A percentile compares a stretch with the other conserved stretches of the same genome.
Evolutionary conservation across 139 green algal species (phyloP).

Genomic region (Coelastrella sp.): DNA sequence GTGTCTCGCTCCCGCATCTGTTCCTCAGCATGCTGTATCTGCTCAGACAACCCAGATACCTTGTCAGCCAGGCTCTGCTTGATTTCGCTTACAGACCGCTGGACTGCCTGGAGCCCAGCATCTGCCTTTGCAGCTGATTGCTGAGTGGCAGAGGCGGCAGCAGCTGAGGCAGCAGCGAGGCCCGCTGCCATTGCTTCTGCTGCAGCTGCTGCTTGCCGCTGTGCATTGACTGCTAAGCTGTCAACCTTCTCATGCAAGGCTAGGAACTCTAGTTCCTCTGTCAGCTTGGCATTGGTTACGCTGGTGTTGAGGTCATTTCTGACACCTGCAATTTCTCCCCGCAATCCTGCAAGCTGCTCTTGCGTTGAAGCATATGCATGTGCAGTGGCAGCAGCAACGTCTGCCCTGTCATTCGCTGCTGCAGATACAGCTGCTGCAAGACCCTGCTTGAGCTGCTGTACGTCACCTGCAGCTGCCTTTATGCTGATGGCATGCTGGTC

Average conservation of each 20-base stretch:
- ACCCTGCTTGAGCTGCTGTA: not conserved
- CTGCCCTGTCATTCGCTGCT: not conserved
- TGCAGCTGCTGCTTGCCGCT: constrained; percentile 21
- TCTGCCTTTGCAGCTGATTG: constrained; percentile 16
- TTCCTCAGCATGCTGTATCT: not conserved
- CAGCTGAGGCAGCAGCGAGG: constrained; percentile 1
- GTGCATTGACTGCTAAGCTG: not conserved
- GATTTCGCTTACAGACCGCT: not conserved
- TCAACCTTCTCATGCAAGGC: constrained; percentile 33
- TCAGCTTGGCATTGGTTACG: constrained; percentile 27
- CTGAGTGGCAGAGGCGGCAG: not conserved
- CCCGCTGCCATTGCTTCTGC: constrained; percentile 10
- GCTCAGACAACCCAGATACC: not conserved
- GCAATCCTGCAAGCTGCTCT: not conserved
- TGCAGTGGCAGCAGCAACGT: constrained; percentile 8
- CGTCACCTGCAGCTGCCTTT: not conserved
- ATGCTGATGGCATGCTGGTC: not conserved
- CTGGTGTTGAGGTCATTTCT: constrained; percentile 2
- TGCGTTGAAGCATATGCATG: not conserved
- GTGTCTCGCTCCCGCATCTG: not conserved
- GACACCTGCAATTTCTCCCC: not conserved
- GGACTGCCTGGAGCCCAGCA: not conserved
- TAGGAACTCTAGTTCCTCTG: constrained; percentile 22
- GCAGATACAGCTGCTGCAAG: not conserved
- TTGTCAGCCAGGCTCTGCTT: not conserved